Evolutionary conservation across 257 asterid species (phyloP).

Genomic region (Plantago major): DNA sequence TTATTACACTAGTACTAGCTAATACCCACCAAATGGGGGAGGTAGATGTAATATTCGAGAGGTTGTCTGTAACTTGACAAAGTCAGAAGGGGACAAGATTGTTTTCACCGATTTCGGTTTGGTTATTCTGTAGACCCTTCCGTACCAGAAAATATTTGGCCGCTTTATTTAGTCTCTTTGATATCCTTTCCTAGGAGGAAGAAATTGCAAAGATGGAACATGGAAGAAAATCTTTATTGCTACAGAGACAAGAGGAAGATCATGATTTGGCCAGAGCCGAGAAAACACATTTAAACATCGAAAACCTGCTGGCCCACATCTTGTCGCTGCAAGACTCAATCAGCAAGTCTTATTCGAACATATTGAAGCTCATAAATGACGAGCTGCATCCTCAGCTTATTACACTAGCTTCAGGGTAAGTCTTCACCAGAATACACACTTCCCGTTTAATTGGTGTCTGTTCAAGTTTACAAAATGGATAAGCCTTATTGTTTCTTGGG

Average conservation of each 20-base stretch:
- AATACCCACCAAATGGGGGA: too few species aligned
- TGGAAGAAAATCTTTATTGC: slow-evolving; percentile 45
- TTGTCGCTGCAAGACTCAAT: slow-evolving; percentile 60
- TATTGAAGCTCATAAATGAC: slow-evolving; percentile 48
- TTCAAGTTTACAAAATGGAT: background rate
- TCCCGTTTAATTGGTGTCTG: background rate
- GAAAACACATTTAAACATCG: slow-evolving; percentile 53
- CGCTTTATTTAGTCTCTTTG: background rate
- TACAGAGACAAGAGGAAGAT: slow-evolving; percentile 64
- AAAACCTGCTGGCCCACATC: slow-evolving; percentile 52
- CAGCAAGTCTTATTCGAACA: slow-evolving; percentile 38
- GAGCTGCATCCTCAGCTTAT: slow-evolving; percentile 75
- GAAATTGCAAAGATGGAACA: slow-evolving; percentile 61
- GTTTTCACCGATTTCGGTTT: too few species aligned
- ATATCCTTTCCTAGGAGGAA: slow-evolving; percentile 42
- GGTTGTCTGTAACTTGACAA: too few species aligned
- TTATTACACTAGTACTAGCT: background rate
- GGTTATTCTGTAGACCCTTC: too few species aligned
- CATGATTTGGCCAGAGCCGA: slow-evolving; percentile 56
- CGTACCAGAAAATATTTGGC: background rate
- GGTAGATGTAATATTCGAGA: too few species aligned
- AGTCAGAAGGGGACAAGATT: too few species aligned
- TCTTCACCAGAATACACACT: background rate
- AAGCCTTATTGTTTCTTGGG: background rate
- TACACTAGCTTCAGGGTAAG: slow-evolving; percentile 72